Conservation (phyloP, 192 early-diverging fungal species). For the Backusella circina region DNA sequence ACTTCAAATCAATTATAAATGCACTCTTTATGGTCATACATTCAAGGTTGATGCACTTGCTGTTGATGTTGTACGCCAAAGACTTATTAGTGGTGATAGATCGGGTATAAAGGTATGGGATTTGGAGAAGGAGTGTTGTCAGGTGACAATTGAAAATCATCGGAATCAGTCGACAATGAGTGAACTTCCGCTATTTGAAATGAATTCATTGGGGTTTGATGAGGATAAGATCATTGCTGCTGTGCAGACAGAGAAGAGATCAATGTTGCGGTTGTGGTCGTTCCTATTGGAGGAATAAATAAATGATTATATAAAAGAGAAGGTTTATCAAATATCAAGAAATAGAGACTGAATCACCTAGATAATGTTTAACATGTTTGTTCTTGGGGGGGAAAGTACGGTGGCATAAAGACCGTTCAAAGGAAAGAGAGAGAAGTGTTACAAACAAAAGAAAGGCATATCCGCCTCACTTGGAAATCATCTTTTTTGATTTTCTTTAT, state of each 20-base stretch:
- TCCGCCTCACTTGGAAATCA: not conserved
- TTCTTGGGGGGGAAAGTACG: not conserved
- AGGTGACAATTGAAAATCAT: not conserved
- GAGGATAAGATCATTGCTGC: constrained; percentile 10
- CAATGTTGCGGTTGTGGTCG: not conserved
- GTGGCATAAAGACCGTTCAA: not conserved
- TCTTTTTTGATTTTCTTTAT: not conserved
- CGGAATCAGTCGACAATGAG: not conserved
- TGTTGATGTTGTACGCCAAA: constrained; percentile 31
- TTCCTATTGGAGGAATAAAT: not conserved
- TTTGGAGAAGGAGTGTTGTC: constrained; percentile 11
- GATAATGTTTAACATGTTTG: not conserved
- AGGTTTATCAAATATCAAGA: not conserved
- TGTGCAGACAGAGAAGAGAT: not conserved
- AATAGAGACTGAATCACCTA: not conserved
- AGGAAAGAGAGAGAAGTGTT: not conserved
- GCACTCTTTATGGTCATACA: constrained; percentile 44
- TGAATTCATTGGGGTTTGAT: not conserved
- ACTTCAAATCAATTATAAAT: constrained; percentile 30
- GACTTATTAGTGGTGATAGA: constrained; percentile 41
- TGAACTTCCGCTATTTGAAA: not conserved
- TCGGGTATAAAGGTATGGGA: constrained; percentile 49
- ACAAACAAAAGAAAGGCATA: not conserved
- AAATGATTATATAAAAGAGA: not conserved
- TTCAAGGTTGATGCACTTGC: constrained; percentile 46